phyloP scores from a whole-genome alignment of 208 protist genomes.

The Acanthamoeba lenticulata region DNA sequence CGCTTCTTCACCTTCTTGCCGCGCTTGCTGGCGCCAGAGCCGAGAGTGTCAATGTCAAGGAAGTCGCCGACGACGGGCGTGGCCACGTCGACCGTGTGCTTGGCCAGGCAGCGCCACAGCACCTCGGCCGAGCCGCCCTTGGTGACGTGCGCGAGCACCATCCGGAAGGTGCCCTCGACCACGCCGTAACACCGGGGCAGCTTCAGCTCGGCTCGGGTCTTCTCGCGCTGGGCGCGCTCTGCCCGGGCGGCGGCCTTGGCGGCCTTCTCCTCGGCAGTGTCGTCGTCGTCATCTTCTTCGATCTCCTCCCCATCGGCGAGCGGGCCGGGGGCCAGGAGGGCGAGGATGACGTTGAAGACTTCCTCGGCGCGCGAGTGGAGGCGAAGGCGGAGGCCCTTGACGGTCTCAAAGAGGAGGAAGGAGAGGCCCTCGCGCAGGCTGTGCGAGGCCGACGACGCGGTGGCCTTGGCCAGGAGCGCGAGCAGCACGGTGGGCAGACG shows the following conservation, averaged over 20 bases:
- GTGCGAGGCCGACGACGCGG: not conserved
- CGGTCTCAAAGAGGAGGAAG: conserved; percentile 64
- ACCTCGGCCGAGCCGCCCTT: conserved; percentile 45
- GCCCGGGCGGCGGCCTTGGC: not conserved
- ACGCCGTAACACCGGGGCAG: conserved; percentile 7
- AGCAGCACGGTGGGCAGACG: conserved; percentile 11
- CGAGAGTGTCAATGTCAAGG: not conserved
- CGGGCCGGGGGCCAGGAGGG: not conserved
- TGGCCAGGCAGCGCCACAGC: conserved; percentile 9
- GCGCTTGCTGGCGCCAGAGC: not conserved
- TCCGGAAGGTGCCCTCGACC: conserved; percentile 35
- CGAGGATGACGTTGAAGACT: conserved; percentile 3
- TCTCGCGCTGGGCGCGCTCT: not conserved
- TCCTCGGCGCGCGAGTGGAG: conserved; percentile 36
- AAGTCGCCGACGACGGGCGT: not conserved
- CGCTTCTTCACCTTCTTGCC: not conserved
- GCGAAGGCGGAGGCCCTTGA: conserved; percentile 52
- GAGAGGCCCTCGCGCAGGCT: conserved; percentile 34
- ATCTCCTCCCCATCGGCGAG: not conserved
- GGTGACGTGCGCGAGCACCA: conserved; percentile 1
- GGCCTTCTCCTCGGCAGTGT: not conserved
- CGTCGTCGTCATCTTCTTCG: not conserved
- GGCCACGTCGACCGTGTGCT: not conserved
- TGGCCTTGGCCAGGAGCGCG: conserved; percentile 49
- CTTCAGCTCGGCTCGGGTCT: not conserved